Percentiles rank a stretch among this genome's conserved stretches.
These are phyloP conservation scores for Penicillium antarcticum DNA, from an alignment of 495 filamentous ascomycete genomes.

Conservation along the genomic window DNA sequence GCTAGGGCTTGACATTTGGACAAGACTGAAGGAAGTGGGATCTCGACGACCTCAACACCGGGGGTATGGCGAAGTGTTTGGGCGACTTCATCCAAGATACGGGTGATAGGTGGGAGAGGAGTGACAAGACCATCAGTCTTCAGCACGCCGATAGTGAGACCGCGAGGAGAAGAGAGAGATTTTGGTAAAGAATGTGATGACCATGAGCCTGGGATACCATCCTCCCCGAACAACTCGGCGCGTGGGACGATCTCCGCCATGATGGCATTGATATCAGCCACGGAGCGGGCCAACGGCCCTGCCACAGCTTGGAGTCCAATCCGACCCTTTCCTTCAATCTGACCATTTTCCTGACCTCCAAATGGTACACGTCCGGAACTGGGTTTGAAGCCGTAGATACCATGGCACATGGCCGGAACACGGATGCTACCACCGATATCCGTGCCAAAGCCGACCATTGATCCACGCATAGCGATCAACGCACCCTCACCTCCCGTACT, in stretches of 20 bases:
- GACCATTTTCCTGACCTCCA: slow-evolving; percentile 44
- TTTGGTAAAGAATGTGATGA: slow-evolving; percentile 19
- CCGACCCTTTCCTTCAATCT: slow-evolving; percentile 34
- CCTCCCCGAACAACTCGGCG: slow-evolving; percentile 43
- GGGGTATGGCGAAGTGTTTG: slow-evolving; percentile 34
- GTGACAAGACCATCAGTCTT: slow-evolving; percentile 53
- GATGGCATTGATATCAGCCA: slow-evolving; percentile 45
- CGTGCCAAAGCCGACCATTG: slow-evolving; percentile 64
- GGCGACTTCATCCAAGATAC: slow-evolving; percentile 51
- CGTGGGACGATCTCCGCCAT: slow-evolving; percentile 50
- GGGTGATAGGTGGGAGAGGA: slow-evolving; percentile 56
- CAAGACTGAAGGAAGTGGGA: slow-evolving; percentile 46
- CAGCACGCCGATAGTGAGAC: slow-evolving; percentile 53
- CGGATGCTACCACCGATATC: slow-evolving; percentile 63
- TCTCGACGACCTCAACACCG: slow-evolving; percentile 51
- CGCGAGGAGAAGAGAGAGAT: slow-evolving; percentile 14
- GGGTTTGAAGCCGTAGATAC: slow-evolving; percentile 59
- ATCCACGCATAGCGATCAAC: slow-evolving; percentile 58
- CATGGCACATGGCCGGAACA: slow-evolving; percentile 57
- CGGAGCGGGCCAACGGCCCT: slow-evolving; percentile 45
- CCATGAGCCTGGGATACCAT: slow-evolving; percentile 52
- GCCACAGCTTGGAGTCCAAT: slow-evolving; percentile 45
- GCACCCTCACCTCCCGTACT: slow-evolving; percentile 67
- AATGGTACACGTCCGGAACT: slow-evolving; percentile 54
- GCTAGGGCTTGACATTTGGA: slow-evolving; percentile 52